Base-by-base conservation (phyloP, 2,329 filamentous ascomycete species). In the Fusarium secorum region DNA sequence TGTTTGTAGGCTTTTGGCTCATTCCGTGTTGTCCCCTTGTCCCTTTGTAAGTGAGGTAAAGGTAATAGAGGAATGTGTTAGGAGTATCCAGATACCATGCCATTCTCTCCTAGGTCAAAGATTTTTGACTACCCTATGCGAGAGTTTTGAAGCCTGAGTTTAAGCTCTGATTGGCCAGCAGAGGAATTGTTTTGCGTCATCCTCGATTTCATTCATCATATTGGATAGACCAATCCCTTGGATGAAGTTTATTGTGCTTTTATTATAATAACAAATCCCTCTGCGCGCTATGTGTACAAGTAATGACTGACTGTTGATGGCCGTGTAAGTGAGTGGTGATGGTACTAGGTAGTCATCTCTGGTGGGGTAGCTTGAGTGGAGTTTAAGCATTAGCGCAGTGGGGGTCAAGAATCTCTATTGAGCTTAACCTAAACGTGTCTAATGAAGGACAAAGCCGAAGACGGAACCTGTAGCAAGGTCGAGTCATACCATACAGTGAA, bases 401-500 rank as follows among this genome's bases (percentile, higher is more conserved):
- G 69, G 35, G 44, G 28, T 32, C 28, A 55, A 18, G 18, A 33
- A 46, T 46, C 22, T 26, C 49, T 18, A 30, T 8, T 14, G 32
- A 39, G 22, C 33, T 38, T 38, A 59, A 39, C 28, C 45, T 36
- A 35, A 66, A 45, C 35, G 32, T 26, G 48, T 26, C 32, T 60
- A 53, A 60, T 24, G 26, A 39, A 38, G 44, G 41, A 32, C 55
- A 59, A 41, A 67, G 73, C 73, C 73, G 73, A 75, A 75, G 72
- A 72, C 73, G 73, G 73, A 75, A 71, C 53, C 42, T 51, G 35
- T 41, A 45, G 30, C 22, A 52, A 41, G 52, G 49, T 71, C 64
- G 73, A 75, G 73, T 75, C 73, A 75, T 73, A 71, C 57, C 55
- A 44, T 28, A 26, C 14, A 38, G 36, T 36, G 32, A 51, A 57